Conservation (phyloP, 257 asterid species). For the Linderniella brevidens region DNA sequence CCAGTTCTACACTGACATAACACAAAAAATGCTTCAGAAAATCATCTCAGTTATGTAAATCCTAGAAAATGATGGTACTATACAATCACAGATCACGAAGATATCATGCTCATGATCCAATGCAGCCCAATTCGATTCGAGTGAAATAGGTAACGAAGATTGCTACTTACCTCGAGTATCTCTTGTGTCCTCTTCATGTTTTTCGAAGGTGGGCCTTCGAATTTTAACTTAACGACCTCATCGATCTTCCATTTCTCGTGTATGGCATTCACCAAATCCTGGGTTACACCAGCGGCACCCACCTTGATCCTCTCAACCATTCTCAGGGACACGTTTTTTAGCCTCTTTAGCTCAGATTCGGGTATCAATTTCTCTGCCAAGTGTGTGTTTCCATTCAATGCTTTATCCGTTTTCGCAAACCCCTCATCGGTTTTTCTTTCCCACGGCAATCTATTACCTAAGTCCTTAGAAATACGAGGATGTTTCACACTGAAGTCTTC, state of each 20-base stretch:
- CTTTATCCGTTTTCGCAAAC: conserved; percentile 14
- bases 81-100: conserved; percentile 1
- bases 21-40: conserved; percentile 17
- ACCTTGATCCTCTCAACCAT: conserved; percentile 75
- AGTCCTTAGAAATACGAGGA: conserved; percentile 10
- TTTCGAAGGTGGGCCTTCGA: conserved; percentile 64
- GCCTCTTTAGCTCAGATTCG: conserved; percentile 66
- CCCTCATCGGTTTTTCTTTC: conserved; percentile 20
- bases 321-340: conserved; percentile 54
- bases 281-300: conserved; percentile 73
- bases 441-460: conserved; percentile 47
- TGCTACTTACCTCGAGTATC: conserved; percentile 55
- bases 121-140: neutral
- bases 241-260: conserved; percentile 67
- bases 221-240: conserved; percentile 73
- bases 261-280: conserved; percentile 45
- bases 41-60: neutral
- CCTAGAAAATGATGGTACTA: neutral
- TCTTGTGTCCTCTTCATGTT: conserved; percentile 84
- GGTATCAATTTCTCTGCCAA: conserved; percentile 64
- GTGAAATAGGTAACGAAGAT: neutral
- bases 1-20: conserved; percentile 69
- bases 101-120: neutral
- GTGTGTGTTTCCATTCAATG: conserved; percentile 23
- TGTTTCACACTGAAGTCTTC: conserved; percentile 1